phyloP scores from a whole-genome alignment of 345 rosid species.

The Populus deltoides region DNA sequence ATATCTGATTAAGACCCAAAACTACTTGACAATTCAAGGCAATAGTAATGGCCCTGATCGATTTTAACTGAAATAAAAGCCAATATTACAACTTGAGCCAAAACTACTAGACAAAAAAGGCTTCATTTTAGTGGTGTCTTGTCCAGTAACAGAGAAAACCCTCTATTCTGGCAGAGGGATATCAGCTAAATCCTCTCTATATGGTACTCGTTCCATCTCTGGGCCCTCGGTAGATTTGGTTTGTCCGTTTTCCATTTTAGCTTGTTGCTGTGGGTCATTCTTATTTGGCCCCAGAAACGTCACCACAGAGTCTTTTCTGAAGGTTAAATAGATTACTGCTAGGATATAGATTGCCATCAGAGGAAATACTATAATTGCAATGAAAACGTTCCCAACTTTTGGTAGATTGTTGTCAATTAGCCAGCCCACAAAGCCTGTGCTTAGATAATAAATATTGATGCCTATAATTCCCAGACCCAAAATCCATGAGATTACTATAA shows the following conservation, averaged over 20 bases:
- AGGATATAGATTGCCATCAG: constrained; percentile 47
- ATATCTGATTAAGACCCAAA: too few species aligned
- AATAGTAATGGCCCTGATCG: neutral
- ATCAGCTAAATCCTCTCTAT: constrained; percentile 52
- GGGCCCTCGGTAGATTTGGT: neutral
- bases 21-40: neutral
- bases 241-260: constrained; percentile 31
- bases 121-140: neutral
- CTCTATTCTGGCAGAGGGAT: constrained; percentile 35
- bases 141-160: neutral
- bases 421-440: constrained; percentile 54
- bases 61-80: neutral
- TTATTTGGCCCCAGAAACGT: constrained; percentile 42
- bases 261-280: constrained; percentile 3
- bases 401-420: constrained; percentile 41
- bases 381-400: constrained; percentile 37
- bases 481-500: constrained; percentile 54
- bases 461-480: constrained; percentile 50
- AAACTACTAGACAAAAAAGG: neutral
- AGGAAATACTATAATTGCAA: constrained; percentile 54
- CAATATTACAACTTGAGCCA: neutral
- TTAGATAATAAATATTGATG: constrained; percentile 57
- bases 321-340: constrained; percentile 44
- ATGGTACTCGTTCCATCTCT: constrained; percentile 20
- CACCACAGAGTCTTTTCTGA: constrained; percentile 40